Evolutionary conservation across 179 eudicot species (phyloP).

Genomic region (Vitellaria paradoxa): DNA sequence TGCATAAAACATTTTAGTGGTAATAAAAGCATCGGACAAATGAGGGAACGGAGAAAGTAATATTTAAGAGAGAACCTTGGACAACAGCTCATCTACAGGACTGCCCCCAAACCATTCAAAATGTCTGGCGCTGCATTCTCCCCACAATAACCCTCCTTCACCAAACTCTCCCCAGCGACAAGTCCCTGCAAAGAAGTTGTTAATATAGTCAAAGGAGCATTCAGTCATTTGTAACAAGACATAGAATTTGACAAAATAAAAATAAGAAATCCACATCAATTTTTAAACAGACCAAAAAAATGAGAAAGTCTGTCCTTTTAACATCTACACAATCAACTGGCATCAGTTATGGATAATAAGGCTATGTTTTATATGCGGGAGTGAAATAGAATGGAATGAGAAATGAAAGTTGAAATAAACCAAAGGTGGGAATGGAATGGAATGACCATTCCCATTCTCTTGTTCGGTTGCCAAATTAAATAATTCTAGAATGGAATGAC

Average conservation of each 20-base stretch:
- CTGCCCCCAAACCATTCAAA: constrained; percentile 95
- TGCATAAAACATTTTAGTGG: neutral
- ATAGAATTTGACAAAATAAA: neutral
- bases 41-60: neutral
- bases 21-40: neutral
- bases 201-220: neutral
- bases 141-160: constrained; percentile 96
- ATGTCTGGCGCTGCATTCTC: constrained; percentile 82
- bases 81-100: constrained; percentile 59
- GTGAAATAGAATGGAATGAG: too few species aligned
- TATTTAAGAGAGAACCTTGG: constrained; percentile 52
- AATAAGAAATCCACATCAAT: neutral
- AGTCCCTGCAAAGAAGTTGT: constrained; percentile 59
- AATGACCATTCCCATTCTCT: too few species aligned
- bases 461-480: too few species aligned
- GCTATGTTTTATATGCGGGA: too few species aligned
- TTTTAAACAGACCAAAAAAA: neutral
- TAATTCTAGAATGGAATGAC: too few species aligned
- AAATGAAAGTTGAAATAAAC: too few species aligned
- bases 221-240: neutral
- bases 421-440: too few species aligned
- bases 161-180: constrained; percentile 98
- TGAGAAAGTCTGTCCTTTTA: neutral
- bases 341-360: neutral
- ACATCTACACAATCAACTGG: neutral